Evolutionary conservation across 192 early-diverging fungal genomes (phyloP).

Genomic region (Entomortierella lignicola): DNA sequence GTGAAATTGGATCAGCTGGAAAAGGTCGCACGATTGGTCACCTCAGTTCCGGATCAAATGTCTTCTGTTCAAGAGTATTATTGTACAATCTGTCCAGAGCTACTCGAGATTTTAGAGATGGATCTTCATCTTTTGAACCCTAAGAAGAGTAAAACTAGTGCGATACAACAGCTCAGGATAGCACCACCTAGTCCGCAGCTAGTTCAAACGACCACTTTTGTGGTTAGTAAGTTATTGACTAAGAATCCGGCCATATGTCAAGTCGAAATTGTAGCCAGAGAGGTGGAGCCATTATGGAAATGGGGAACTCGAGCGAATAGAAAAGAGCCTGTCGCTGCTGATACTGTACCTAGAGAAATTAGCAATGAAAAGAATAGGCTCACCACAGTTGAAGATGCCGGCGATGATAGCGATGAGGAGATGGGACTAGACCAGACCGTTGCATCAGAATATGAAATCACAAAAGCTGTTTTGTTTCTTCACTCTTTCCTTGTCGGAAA

Average conservation of each 20-base stretch:
- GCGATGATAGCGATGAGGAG: conserved; percentile 6
- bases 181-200: conserved; percentile 31
- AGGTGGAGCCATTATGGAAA: conserved; percentile 43
- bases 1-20: conserved; percentile 68
- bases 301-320: conserved; percentile 35
- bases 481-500: conserved; percentile 69
- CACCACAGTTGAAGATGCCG: not conserved
- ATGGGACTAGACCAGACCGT: conserved; percentile 54
- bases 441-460: conserved; percentile 57
- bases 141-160: not conserved
- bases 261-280: conserved; percentile 58
- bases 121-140: conserved; percentile 3
- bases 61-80: conserved; percentile 65
- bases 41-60: conserved; percentile 68
- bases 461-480: conserved; percentile 57
- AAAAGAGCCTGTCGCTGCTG: conserved; percentile 16
- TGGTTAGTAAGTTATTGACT: conserved; percentile 60
- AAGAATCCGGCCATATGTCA: conserved; percentile 62
- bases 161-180: not conserved
- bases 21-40: conserved; percentile 66
- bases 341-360: conserved; percentile 10
- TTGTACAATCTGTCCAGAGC: conserved; percentile 33
- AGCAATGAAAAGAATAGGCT: not conserved
- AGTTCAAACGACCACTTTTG: conserved; percentile 61
- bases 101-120: conserved; percentile 39